Base-by-base conservation (phyloP, 352 stramenopile species). In the Halophytophthora polymorphica region DNA sequence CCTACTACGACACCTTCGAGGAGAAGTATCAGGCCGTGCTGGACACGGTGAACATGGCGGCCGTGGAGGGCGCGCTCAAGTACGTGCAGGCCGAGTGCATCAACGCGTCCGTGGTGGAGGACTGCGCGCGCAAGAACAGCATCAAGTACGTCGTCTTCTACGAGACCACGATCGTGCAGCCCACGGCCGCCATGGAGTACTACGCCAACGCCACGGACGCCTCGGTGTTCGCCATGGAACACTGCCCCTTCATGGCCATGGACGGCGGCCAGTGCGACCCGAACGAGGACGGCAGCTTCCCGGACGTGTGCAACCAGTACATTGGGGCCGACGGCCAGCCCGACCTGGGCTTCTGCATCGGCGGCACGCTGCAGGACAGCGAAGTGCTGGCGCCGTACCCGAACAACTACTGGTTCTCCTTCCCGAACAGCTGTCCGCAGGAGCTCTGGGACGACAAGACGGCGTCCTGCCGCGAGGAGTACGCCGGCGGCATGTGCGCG, bases 371-470 rank as follows among this genome's bases (percentile, higher is more conserved):
- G 0, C 55, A 76, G 45, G 61, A 77, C 28, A 75, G 56, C 5
- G 77, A 92, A 5, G 25, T 42, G 7, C 58, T 75, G 6, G 83
- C 83, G 10, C 83, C 79, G 35, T 93, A 95, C 67, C 76, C 71
- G 11, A 60, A 83, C 64, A 88, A 82, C 47, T 83, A 79, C 58
- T 92, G 81, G 83, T 90, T 83, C 56, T 94, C 83, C 11, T 92
- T 85, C 66, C 81, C 81, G 2, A 90, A 89, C 51, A 85, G 58
- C 21, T 93, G 78, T 35, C 74, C 71, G 7, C 55, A 64, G 33
- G 44, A 59, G 33, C 46, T 48, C 12, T 88, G 67, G 71, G 42
- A 17, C 12, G 45, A 57, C 25, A 90, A 86, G 61, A 85, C 67
- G 0, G 52, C 46, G 1, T 43, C 45, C 13, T 87, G 68, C 50